Evolutionary conservation across 2,329 filamentous ascomycete genomes (phyloP), one percentile per base, ranked within the genome.

Genomic region (Rhynchosporium secalis): DNA sequence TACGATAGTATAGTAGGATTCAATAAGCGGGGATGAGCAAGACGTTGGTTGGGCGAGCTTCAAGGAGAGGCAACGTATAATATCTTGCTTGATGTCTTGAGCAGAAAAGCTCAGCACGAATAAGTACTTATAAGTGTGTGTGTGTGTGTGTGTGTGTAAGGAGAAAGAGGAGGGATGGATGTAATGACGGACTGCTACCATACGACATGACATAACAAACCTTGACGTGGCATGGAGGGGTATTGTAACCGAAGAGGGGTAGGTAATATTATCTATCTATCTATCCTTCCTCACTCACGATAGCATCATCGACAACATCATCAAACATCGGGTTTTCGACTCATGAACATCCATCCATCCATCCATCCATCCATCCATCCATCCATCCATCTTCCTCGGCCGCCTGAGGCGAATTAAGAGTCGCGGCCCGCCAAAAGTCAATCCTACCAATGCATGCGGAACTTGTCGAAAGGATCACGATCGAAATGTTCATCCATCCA

Each of bases 301-400:
- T 54, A 54, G 49, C 49, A 54, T 54, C 49, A 54, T 54, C 49
- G 49, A 54, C 49, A 54, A 54, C 49, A 54, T 54, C 49, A 54
- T 54, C 49, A 40, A 54, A 54, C 49, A 54, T 54, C 33, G 9
- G 9, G 5, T 10, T 10, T 10, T 36, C 33, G 9, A 36, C 9
- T 36, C 33, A 36, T 36, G 33, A n/a, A n/a, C n/a, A n/a, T n/a
- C n/a, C n/a, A n/a, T n/a, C n/a, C n/a, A n/a, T n/a, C 3, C 33
- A 54, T 54, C 49, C 20, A 20, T 20, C 49, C 36, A 20, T 20
- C 36, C 20, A 20, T 20, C 20, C 20, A 20, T 20, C 1, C 33
- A 54, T 54, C 49, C 20, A 20, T 20, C 49, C 36, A 20, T 20
- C 49, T 40, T 33, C 49, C 49, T 40, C 40, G 49, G 33, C 49